phyloP scores from a whole-genome alignment of 2,329 filamentous ascomycete species.

The Fusarium xylarioides region DNA sequence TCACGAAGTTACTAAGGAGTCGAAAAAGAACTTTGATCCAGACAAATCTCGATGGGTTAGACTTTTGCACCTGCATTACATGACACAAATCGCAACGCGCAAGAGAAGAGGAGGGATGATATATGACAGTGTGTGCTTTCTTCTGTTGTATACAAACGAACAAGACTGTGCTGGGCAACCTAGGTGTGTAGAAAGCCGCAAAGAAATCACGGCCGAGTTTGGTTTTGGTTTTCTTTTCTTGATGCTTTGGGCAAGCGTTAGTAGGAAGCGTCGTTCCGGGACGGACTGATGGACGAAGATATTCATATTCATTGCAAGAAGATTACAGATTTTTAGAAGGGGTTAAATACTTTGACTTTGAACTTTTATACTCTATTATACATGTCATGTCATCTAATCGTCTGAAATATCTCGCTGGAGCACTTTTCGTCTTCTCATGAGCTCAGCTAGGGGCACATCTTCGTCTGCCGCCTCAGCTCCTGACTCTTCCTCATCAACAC shows the following conservation, averaged over 20 bases:
- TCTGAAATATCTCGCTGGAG: constrained; percentile 45
- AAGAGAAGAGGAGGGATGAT: constrained; percentile 26
- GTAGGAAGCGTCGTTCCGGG: constrained; percentile 1
- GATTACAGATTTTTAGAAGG: constrained; percentile 28
- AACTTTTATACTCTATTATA: constrained; percentile 30
- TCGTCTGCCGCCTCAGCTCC: constrained; percentile 52
- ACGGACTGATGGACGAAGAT: constrained; percentile 6
- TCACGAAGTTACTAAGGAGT: constrained; percentile 33
- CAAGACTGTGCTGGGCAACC: constrained; percentile 44
- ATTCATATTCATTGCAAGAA: constrained; percentile 25
- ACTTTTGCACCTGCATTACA: constrained; percentile 8
- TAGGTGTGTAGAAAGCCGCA: constrained; percentile 23
- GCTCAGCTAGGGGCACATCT: constrained; percentile 74
- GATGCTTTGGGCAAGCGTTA: constrained; percentile 34
- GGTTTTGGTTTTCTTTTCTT: constrained; percentile 39
- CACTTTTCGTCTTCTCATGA: constrained; percentile 66
- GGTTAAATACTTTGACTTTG: constrained; percentile 22
- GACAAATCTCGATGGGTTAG: constrained; percentile 20
- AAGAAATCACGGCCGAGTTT: constrained; percentile 36
- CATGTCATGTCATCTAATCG: constrained; percentile 37
- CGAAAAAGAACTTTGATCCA: constrained; percentile 27
- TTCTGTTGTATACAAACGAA: constrained; percentile 38
- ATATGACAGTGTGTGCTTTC: constrained; percentile 15
- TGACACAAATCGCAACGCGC: constrained; percentile 18
- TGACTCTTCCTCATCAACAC: constrained; percentile 77